Base-by-base conservation (phyloP, 2,329 filamentous ascomycete genomes). In the Arthrobotrys megalospora region DNA sequence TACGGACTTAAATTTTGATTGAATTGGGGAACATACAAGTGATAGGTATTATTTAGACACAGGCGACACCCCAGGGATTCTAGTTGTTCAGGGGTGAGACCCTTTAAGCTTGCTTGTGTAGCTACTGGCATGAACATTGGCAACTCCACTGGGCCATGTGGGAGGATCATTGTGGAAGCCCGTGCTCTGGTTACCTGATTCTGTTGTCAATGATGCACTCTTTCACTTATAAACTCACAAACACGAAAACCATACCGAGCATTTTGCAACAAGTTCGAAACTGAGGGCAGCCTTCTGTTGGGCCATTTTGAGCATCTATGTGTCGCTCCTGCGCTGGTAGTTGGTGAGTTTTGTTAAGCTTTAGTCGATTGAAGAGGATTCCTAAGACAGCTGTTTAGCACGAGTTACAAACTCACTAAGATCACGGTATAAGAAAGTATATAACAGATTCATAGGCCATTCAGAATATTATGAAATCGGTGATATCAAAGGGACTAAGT, bases 71-170 rank as follows among this genome's bases (percentile, higher is more conserved):
- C 90, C 0, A 94, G 96, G 67, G 93, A 91, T 82, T 96, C 94
- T 1, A 99, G 87, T 83, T 99, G 96, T 80, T 95, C 91, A 0
- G 95, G 94, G 0, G 96, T 98, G 70, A 99, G 86, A 50, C 96
- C 96, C 84, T 99, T 99, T 45, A 99, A 88, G 0, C 95, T 97
- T 0, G 93, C 96, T 85, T 99, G 96, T 0, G 96, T 99, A 34
- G 96, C 96, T 50, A 99, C 96, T 14, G 96, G 96, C 96, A 99
- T 99, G 85, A 99, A 99, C 75, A 98, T 90, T 6, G 96, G 96
- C 34, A 98, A 89, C 82, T 92, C 90, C 28, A 99, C 94, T 0
- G 91, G 88, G 73, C 96, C 96, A 89, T 99, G 96, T 63, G 96
- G 95, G 28, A 99, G 90, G 58, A 91, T 92, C 67, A 99, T 88